phyloP scores from a whole-genome alignment of 192 early-diverging fungal genomes.

The Coemansia sp. region DNA sequence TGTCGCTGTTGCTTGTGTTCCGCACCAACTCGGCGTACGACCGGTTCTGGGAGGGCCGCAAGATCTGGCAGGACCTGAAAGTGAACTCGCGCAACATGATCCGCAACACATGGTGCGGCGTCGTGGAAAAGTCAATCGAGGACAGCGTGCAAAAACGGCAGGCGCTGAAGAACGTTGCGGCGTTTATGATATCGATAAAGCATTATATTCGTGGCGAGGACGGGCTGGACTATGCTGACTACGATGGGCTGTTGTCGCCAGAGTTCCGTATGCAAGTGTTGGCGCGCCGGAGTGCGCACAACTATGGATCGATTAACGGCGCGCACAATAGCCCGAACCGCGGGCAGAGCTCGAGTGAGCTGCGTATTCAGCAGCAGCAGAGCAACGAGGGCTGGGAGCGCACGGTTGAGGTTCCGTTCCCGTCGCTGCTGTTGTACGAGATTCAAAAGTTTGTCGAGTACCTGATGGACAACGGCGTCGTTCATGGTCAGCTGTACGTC shows the following conservation, averaged over 20 bases:
- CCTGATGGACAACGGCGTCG: slow-evolving; percentile 53
- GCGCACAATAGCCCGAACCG: slow-evolving; percentile 13
- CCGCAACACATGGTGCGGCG: slow-evolving; percentile 74
- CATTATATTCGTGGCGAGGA: slow-evolving; percentile 80
- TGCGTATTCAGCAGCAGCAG: slow-evolving; percentile 19
- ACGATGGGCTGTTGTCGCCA: slow-evolving; percentile 59
- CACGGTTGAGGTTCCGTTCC: slow-evolving; percentile 34
- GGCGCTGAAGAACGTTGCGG: slow-evolving; percentile 77
- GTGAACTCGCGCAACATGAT: slow-evolving; percentile 73
- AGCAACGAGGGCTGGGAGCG: slow-evolving; percentile 44
- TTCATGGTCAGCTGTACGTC: slow-evolving; percentile 39
- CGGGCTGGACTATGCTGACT: slow-evolving; percentile 67
- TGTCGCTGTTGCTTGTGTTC: slow-evolving; percentile 60
- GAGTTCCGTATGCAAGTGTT: slow-evolving; percentile 48
- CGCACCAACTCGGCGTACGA: slow-evolving; percentile 66
- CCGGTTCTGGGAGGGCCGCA: slow-evolving; percentile 86
- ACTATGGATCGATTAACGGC: slow-evolving; percentile 37
- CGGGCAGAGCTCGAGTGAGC: background rate
- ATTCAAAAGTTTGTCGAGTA: slow-evolving; percentile 58
- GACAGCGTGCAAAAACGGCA: slow-evolving; percentile 57
- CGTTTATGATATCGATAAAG: slow-evolving; percentile 78
- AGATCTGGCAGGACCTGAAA: slow-evolving; percentile 73
- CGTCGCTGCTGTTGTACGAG: slow-evolving; percentile 63
- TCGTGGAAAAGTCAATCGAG: slow-evolving; percentile 57
- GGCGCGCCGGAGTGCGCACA: slow-evolving; percentile 22